Evolutionary conservation across 441 rosid genomes (phyloP), one percentile per base, ranked within the genome.

Genomic region (Monsonia emarginata): DNA sequence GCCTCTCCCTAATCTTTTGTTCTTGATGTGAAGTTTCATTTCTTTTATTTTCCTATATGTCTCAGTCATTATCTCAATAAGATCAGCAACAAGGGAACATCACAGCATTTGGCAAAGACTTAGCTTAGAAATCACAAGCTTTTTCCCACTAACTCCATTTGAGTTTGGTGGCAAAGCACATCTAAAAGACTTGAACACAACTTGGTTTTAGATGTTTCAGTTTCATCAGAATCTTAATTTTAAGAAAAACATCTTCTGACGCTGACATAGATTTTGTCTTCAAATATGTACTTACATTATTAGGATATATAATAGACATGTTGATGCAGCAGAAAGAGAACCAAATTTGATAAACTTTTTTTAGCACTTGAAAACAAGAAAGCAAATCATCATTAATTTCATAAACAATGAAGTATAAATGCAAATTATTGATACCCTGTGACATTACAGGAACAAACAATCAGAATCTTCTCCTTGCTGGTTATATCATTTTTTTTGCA

Each of bases 281-380:
- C 50, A 44, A 44, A 44, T 16, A 34, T 28, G 65, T 44, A 1
- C 16, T 6, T 19, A 10, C 10, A 10, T 21, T 52, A 52, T 44
- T 25, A 64, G 31, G 13, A 19, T 32, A 67, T 64, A 26, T 38
- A 56, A 54, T 34, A 11, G 0, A 13, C 52, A 67, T 65, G 69
- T 69, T 40, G 81, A 68, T 68, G 63, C 38, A 66, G 64, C 79
- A 58, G 64, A 61, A 72, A 34, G 40, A 65, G 85, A 76, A 78
- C 58, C 78, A 82, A 63, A 65, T 57, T 61, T 69, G 76, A 80
- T 72, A 84, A 19, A 71, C 65, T 42, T 50, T 70, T 73, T 61
- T 73, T 73, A 26, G 65, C 66, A 54, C 25, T 74, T 26, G 67
- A 62, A 69, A 71, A 64, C 65, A 63, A 75, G 71, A 79, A 42